Evolutionary conservation across 164 flowering plant genomes (phyloP).

Genomic region (Chimonanthus praecox): DNA sequence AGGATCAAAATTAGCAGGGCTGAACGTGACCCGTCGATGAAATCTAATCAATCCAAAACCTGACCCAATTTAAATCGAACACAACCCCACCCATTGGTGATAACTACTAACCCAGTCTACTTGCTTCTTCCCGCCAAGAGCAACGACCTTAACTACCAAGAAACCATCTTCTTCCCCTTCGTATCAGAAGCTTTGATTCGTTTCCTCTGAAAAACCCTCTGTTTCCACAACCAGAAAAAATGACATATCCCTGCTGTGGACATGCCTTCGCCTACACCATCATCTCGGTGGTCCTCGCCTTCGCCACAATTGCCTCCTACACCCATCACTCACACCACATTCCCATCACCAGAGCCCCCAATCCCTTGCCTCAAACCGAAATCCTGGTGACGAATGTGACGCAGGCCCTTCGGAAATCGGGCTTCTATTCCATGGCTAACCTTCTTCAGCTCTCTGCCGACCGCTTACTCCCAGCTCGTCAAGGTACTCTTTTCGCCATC

Average conservation of each 20-base stretch:
- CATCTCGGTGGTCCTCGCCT: slow-evolving; percentile 32
- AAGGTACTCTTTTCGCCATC: slow-evolving; percentile 55
- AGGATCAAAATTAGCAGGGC: background rate
- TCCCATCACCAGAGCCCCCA: slow-evolving; percentile 7
- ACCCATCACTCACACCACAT: slow-evolving; percentile 18
- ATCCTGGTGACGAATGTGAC: slow-evolving; percentile 33
- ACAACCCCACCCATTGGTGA: background rate
- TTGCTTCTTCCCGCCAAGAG: background rate
- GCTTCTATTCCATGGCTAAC: slow-evolving; percentile 46
- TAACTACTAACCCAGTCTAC: background rate
- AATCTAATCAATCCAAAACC: background rate
- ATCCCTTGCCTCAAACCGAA: background rate
- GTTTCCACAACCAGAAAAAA: background rate
- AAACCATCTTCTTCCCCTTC: background rate
- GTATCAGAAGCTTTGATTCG: too few relatives aligned
- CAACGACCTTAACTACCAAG: background rate
- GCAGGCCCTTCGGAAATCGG: slow-evolving; percentile 34
- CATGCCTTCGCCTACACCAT: slow-evolving; percentile 22
- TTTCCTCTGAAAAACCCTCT: background rate
- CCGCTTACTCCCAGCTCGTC: slow-evolving; percentile 26
- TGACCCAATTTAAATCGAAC: background rate
- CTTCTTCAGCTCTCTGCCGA: slow-evolving; percentile 53
- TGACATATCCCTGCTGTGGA: slow-evolving; percentile 20
- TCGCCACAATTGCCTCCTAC: slow-evolving; percentile 35
- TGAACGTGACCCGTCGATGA: background rate